Evolutionary conservation across 1,284 basidiomycete genomes (phyloP), one percentile per base, ranked within the genome.

Genomic region (Moniliophthora roreri): DNA sequence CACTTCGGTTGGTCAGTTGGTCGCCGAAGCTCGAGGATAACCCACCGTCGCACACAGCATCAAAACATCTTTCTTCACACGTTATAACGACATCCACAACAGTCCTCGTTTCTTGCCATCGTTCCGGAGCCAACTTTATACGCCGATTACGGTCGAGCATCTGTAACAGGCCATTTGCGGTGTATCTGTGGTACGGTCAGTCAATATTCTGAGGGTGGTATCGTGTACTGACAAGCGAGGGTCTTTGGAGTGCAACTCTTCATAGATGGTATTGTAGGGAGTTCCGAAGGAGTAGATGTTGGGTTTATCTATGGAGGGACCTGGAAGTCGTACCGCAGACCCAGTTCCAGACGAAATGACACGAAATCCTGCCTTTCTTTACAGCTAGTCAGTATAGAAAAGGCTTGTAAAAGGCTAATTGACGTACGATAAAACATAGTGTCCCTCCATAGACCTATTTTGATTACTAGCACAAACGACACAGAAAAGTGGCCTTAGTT

Each of bases 361-460:
- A 46, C 85, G 87, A 66, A 91, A 90, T 1, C 95, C 93, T 46
- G 93, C 94, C 71, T 94, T 89, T 45, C 89, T 91, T 58, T 42
- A 52, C 35, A 41, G 50, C 35, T 15, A 35, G 50, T 62, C 54
- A 59, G 51, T 24, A 45, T 11, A 40, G 28, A 16, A 21, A 40
- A 4, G 15, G 32, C 13, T 18, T 35, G 39, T 46, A 35, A 50
- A 38, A 39, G 44, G 24, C 81, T 91, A 73, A 26, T 13, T 37
- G 15, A 32, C 55, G 21, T 63, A 95, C 90, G 88, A 75, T 40
- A 99, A 73, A 9, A 97, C 93, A 63, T 88, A 84, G 68, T 99
- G 97, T 0, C 94, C 97, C 69, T 98, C 96, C 97, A 99, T 99
- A 1, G 95, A 98, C 34, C 97, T 89, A 69, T 99, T 99, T 92